Base-by-base conservation (phyloP, 306 rosid species). In the Spatholobus suberectus region DNA sequence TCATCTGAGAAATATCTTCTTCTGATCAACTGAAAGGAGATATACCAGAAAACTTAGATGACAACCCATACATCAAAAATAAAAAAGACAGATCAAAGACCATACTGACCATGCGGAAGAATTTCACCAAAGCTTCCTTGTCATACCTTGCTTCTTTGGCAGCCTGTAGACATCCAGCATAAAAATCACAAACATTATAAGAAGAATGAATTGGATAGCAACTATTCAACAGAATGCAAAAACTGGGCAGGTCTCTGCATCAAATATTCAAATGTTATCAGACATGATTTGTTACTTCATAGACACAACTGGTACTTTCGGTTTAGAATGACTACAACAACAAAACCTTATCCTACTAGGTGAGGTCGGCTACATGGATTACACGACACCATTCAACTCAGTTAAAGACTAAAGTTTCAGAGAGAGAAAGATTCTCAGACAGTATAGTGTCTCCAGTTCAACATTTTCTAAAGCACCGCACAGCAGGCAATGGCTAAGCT, bases 91-190 rank as follows among this genome's bases (percentile, higher is more conserved):
- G 68, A 58, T 37, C 68, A 68, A 74, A 51, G 70, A 73, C 82
- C 8, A 77, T 61, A 87, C 96, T 80, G 61, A 96, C 99, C 98
- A 34, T 85, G 83, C 87, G 94, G 83, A 96, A 96, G 82, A 96
- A 96, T 79, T 89, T 96, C 85, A 81, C 82, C 86, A 94, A 92
- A 15, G 97, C 97, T 90, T 96, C 99, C 83, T 94, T 96, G 90
- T 96, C 99, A 79, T 88, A 89, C 83, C 98, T 94, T 54, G 97
- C 94, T 71, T 96, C 97, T 90, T 91, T 96, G 71, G 97, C 98
- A 67, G 99, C 98, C 99, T 96, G 89, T 76, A 81, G 57, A 81
- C 38, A 59, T 55, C 73, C 85, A 65, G 78, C 79, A 74, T 62
- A 68, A 47, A 81, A 82, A 70, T 43, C 75, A 72, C 51, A 61